Percentiles rank a stretch among this genome's conserved stretches.
Conservation (phyloP, 1,139 yeast species). For the Scheffersomyces insectosa region DNA sequence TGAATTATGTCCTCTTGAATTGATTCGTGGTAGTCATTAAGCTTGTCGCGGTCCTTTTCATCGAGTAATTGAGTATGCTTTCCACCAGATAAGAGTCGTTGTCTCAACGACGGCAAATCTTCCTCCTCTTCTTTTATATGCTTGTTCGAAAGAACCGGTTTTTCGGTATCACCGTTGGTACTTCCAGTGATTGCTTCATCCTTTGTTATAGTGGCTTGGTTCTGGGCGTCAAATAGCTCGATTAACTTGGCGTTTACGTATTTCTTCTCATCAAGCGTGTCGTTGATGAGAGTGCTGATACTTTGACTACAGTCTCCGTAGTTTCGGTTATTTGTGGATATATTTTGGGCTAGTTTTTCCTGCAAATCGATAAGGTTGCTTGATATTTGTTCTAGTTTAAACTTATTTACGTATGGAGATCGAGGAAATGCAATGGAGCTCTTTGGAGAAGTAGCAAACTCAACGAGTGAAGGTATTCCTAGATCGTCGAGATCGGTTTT, state of each 20-base stretch:
- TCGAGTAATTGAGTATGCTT: conserved; percentile 15
- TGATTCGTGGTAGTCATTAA: conserved; percentile 43
- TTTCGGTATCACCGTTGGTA: conserved; percentile 4
- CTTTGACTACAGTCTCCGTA: conserved; percentile 9
- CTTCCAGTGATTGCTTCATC: conserved; percentile 3
- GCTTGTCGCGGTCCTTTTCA: conserved; percentile 11
- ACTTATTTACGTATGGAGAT: conserved; percentile 27
- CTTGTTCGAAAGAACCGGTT: conserved; percentile 7
- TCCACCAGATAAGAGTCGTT: conserved; percentile 29
- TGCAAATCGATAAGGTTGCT: conserved; percentile 9
- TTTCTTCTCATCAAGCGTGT: conserved; percentile 24
- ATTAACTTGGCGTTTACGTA: conserved; percentile 22
- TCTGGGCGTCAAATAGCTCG: conserved; percentile 8
- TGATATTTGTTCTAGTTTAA: conserved; percentile 20
- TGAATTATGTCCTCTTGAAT: conserved; percentile 42
- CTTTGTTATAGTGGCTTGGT: conserved; percentile 3
- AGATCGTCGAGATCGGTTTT: conserved; percentile 14
- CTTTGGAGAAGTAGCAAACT: background rate
- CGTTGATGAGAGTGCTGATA: conserved; percentile 13
- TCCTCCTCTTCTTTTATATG: conserved; percentile 14
- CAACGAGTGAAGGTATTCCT: conserved; percentile 13
- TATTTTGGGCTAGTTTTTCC: conserved; percentile 3
- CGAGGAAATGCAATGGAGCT: background rate
- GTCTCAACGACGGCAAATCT: conserved; percentile 23
- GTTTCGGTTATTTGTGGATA: conserved; percentile 11